Evolutionary conservation across 352 stramenopile species (phyloP).

Genomic region (Phytophthora pisi): DNA sequence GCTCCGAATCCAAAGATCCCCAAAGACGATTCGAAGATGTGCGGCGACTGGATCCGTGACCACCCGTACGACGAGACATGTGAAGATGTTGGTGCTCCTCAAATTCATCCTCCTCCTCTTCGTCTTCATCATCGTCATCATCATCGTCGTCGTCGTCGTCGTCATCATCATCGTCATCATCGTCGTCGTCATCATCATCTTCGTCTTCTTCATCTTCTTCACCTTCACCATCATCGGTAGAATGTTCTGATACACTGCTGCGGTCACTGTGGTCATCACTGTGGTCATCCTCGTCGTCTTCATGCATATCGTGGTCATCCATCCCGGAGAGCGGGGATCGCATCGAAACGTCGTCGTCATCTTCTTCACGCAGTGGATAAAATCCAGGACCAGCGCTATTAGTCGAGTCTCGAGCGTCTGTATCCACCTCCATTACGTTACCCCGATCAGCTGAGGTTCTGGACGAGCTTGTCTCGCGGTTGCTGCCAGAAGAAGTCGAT

Average conservation of each 20-base stretch:
- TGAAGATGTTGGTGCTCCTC: constrained; percentile 65
- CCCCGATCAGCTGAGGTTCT: not conserved
- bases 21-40: constrained; percentile 54
- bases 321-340: constrained; percentile 49
- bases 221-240: constrained; percentile 52
- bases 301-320: constrained; percentile 66
- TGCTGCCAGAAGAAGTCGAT: constrained; percentile 4
- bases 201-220: constrained; percentile 70
- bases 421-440: constrained; percentile 32
- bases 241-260: constrained; percentile 65
- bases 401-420: constrained; percentile 6
- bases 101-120: constrained; percentile 70
- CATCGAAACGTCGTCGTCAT: constrained; percentile 76
- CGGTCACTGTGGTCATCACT: constrained; percentile 68
- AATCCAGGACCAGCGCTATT: constrained; percentile 17
- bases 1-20: constrained; percentile 74
- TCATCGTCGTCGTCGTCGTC: constrained; percentile 72
- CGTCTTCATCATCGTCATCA: constrained; percentile 56
- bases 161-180: constrained; percentile 68
- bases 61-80: constrained; percentile 46
- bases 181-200: constrained; percentile 68
- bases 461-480: not conserved
- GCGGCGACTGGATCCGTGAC: constrained; percentile 38
- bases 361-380: constrained; percentile 34
- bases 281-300: constrained; percentile 45